Conservation (phyloP, 2,329 filamentous ascomycete genomes). For the Pseudovirgaria hyperparasitica region DNA sequence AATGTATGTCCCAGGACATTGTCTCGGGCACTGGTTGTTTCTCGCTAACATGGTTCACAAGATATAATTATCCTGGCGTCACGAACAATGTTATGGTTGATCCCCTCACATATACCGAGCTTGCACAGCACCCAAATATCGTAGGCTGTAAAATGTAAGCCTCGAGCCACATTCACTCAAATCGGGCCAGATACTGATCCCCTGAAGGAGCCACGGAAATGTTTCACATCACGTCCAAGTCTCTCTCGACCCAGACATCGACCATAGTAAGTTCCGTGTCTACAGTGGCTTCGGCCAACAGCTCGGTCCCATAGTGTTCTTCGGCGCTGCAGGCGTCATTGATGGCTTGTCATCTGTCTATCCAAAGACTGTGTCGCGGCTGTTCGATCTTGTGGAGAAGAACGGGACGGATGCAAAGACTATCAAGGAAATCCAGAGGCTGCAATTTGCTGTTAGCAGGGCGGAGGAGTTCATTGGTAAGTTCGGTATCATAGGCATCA, state of each 20-base stretch:
- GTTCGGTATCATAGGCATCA: constrained; percentile 51
- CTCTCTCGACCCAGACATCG: constrained; percentile 45
- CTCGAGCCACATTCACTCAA: not conserved
- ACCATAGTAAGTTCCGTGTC: constrained; percentile 45
- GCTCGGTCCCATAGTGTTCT: constrained; percentile 47
- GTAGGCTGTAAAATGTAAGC: constrained; percentile 50
- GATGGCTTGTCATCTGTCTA: constrained; percentile 55
- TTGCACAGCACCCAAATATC: constrained; percentile 52
- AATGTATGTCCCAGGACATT: constrained; percentile 29
- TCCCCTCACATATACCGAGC: constrained; percentile 44
- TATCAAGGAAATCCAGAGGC: constrained; percentile 36
- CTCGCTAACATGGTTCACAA: constrained; percentile 14
- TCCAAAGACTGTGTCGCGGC: constrained; percentile 45
- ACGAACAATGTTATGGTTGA: constrained; percentile 51
- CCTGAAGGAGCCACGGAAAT: constrained; percentile 49
- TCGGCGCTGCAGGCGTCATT: constrained; percentile 53
- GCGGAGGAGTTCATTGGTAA: constrained; percentile 50
- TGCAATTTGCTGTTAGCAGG: constrained; percentile 49
- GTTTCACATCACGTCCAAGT: constrained; percentile 52
- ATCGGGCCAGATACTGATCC: not conserved
- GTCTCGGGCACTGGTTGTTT: not conserved
- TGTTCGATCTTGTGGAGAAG: constrained; percentile 39
- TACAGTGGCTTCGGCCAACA: constrained; percentile 56
- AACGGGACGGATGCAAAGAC: constrained; percentile 20
- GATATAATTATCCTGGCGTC: constrained; percentile 54